Base-by-base conservation (phyloP, 2,329 filamentous ascomycete species). In the Capronia coronata region DNA sequence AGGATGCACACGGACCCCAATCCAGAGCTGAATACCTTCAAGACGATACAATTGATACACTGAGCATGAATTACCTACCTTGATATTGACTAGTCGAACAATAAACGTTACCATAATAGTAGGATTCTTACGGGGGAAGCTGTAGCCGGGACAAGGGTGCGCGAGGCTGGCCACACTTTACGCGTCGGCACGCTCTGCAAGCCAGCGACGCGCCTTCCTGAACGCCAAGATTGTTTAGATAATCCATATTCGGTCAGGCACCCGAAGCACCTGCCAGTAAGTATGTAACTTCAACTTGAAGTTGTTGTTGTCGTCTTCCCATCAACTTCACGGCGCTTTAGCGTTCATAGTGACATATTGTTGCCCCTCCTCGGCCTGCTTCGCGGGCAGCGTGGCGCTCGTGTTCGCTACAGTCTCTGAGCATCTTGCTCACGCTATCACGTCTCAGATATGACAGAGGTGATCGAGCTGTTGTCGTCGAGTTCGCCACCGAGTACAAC, bases 401-500 rank as follows among this genome's bases (percentile, higher is more conserved):
- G 16, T 13, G 4, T 19, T 18, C 8, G 34, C 34, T 37, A 7
- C 14, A 6, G 14, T 2, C 14, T 18, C 19, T 6, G 34, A 37
- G 14, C 18, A 6, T 19, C 13, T 7, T 9, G n/a, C 11, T 37
- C 6, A 18, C n/a, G 8, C 14, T 37, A 4, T 8, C 14, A 18
- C 14, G n/a, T 34, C 10, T 13, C 9, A 47, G 40, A 22, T 1
- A 54, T 54, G 51, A 22, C 42, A 9, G 48, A 51, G 25, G 54
- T 56, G 14, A 52, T 56, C 23, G 46, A 45, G n/a, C 49, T 54
- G n/a, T 40, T 55, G 21, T 57, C 51, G 4, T 52, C 46, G 14
- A 52, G 50, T 43, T 46, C 48, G 32, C 52, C 52, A 35, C 41
- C 29, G 7, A 22, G 10, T 22, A 13, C 44, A 22, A 41, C 41